Conservation (phyloP, 139 green algal genomes). For the Spirogloea muscicola region DNA sequence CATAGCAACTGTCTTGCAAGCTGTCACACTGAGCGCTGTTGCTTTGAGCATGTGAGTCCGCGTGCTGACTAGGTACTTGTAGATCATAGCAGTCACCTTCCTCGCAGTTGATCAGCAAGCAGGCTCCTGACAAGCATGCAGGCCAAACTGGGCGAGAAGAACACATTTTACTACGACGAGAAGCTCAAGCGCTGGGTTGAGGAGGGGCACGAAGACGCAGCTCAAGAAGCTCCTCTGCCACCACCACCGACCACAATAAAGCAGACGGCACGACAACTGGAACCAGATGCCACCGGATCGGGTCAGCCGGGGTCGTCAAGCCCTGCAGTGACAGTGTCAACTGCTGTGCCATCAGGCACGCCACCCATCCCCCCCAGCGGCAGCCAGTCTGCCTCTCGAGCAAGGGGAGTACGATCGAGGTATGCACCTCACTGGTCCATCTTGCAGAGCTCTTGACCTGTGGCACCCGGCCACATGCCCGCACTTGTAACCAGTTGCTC, state of each 20-base stretch:
- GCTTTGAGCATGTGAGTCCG: no score
- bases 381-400: not conserved
- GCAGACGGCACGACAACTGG: not conserved
- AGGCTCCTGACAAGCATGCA: no score
- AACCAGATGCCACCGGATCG: not conserved
- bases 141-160: slow-evolving; percentile 57
- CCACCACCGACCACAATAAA: slow-evolving; percentile 4
- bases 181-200: slow-evolving; percentile 63
- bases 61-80: no score
- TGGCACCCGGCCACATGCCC: no score
- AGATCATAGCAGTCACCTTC: no score
- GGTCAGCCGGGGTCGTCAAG: not conserved
- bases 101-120: no score
- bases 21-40: no score
- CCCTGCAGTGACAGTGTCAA: not conserved
- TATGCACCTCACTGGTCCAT: no score
- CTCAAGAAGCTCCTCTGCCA: slow-evolving; percentile 25
- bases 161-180: slow-evolving; percentile 68
- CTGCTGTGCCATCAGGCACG: not conserved
- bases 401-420: no score
- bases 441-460: no score
- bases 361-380: not conserved
- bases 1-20: no score
- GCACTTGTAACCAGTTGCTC: no score
- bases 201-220: slow-evolving; percentile 38